Percentiles rank a stretch among this genome's conserved stretches.
Evolutionary conservation across 2,329 filamentous ascomycete species (phyloP).

Genomic region (Meredithiella fracta): DNA sequence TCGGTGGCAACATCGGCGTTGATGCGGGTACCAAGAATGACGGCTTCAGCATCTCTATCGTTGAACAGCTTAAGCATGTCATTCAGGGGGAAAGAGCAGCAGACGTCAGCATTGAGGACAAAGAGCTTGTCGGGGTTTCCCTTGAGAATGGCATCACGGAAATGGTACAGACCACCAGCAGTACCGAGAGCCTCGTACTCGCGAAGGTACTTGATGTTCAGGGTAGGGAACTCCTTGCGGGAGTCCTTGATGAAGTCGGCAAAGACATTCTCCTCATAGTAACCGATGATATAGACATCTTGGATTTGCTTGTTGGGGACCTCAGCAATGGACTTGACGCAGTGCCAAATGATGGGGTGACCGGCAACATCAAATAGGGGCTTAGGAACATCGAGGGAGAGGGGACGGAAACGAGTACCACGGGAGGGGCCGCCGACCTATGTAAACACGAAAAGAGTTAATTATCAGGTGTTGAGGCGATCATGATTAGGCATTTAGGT

Average conservation of each 20-base stretch:
- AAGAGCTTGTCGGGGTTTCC: conserved; percentile 89
- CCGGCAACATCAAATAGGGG: conserved; percentile 96
- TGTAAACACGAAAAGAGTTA: neutral
- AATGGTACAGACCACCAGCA: conserved; percentile 93
- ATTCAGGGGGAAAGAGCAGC: conserved; percentile 90
- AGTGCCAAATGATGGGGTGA: conserved; percentile 97
- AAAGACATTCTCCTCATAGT: conserved; percentile 96
- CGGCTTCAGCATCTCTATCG: conserved; percentile 88
- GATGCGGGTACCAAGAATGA: conserved; percentile 86
- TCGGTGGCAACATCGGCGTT: conserved; percentile 82
- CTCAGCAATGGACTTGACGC: conserved; percentile 77
- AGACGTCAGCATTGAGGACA: conserved; percentile 94
- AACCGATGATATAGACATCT: conserved; percentile 95
- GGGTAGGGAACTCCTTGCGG: conserved; percentile 64
- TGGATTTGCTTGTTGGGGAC: conserved; percentile 66
- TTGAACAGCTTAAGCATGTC: conserved; percentile 93
- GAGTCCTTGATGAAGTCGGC: conserved; percentile 95
- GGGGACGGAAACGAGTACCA: conserved; percentile 85
- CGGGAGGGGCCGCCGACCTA: conserved; percentile 90
- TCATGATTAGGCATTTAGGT: too few relatives aligned
- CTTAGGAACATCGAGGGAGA: conserved; percentile 94
- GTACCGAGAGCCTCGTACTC: conserved; percentile 96
- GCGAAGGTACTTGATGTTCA: conserved; percentile 86
- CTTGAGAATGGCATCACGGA: conserved; percentile 96
- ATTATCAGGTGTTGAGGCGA: too few relatives aligned